Evolutionary conservation across 371 early-diverging fungal genomes (phyloP).

Genomic region (Rhizopus sp.): DNA sequence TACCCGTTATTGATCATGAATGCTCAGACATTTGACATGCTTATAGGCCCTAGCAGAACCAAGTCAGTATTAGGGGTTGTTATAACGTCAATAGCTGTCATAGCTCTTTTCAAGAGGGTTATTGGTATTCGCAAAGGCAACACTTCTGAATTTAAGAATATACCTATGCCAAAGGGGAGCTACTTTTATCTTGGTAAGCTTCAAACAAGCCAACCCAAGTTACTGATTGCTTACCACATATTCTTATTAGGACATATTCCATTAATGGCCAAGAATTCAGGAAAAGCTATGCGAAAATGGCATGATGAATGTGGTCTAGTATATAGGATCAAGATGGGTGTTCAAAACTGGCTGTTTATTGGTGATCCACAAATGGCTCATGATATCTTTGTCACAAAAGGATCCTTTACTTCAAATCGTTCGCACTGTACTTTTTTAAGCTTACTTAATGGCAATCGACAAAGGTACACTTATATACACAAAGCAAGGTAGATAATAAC

Average conservation of each 20-base stretch:
- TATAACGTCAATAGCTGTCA: no score
- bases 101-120: no score
- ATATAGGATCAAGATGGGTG: conserved; percentile 8
- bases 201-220: background rate
- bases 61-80: no score
- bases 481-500: no score
- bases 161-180: conserved; percentile 13
- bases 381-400: conserved; percentile 8
- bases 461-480: no score
- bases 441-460: no score
- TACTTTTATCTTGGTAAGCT: conserved; percentile 14
- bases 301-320: conserved; percentile 8
- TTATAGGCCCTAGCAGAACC: no score
- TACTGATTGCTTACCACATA: background rate
- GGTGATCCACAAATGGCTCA: conserved; percentile 10
- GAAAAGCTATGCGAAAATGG: background rate
- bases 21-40: no score
- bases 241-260: conserved; percentile 5
- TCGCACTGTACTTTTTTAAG: no score
- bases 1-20: no score
- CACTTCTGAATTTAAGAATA: background rate
- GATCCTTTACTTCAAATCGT: background rate
- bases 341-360: conserved; percentile 11
- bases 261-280: background rate
- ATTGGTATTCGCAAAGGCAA: no score